Evolutionary conservation across 2,329 filamentous ascomycete genomes (phyloP).

Genomic region (Hypoxylon sp.): DNA sequence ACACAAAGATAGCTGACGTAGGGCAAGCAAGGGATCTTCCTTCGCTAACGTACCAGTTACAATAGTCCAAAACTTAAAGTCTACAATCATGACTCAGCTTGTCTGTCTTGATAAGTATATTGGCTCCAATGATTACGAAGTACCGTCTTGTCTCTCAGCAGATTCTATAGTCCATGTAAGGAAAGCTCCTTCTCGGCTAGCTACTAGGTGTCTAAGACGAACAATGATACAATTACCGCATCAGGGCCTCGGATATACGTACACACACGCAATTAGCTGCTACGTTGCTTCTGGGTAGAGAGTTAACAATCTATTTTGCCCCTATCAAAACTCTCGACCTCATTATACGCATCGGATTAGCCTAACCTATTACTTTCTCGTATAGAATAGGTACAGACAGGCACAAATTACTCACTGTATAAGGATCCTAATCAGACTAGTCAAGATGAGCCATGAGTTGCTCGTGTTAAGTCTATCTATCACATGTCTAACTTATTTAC

Average conservation of each 20-base stretch:
- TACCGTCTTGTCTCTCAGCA: neutral
- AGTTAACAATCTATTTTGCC: neutral
- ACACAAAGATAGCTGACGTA: constrained; percentile 22
- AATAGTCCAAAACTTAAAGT: neutral
- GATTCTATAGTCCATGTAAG: neutral
- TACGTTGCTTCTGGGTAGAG: too few relatives aligned
- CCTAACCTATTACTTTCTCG: neutral
- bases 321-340: neutral
- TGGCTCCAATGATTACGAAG: neutral
- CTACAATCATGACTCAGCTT: neutral
- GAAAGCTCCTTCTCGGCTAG: neutral
- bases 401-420: neutral
- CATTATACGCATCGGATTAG: neutral
- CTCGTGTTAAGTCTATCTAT: neutral
- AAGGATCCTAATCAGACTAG: neutral
- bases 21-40: constrained; percentile 17
- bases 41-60: constrained; percentile 2
- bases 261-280: neutral
- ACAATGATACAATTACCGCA: neutral
- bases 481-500: neutral
- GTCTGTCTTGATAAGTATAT: neutral
- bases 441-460: neutral
- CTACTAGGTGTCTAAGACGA: neutral
- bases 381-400: neutral
- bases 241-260: neutral